These are phyloP conservation scores for Camellia japonica DNA, from an alignment of 148 eudicot species.

Conservation along the genomic window DNA sequence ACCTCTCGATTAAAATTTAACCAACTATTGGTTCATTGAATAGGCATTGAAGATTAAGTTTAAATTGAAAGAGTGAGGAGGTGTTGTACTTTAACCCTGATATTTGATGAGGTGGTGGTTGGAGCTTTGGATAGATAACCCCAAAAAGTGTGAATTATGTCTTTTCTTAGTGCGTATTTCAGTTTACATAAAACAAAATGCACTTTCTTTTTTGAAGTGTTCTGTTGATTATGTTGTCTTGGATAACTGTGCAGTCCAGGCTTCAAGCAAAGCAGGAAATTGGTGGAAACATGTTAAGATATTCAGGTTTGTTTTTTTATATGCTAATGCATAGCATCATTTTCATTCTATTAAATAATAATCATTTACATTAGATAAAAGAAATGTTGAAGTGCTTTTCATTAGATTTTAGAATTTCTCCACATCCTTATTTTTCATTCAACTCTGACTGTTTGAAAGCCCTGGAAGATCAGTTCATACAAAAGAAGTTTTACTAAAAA, in stretches of 20 bases:
- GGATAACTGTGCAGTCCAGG: conserved; percentile 61
- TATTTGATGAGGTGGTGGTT: not conserved
- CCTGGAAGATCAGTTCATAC: too few species aligned
- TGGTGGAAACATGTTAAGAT: conserved; percentile 62
- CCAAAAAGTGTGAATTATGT: not conserved
- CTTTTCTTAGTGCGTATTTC: not conserved
- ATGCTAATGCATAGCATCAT: not conserved
- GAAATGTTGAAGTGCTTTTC: too few species aligned
- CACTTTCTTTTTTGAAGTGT: not conserved
- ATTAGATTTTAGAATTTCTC: too few species aligned
- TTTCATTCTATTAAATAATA: not conserved
- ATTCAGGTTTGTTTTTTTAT: conserved; percentile 55
- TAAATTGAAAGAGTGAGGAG: not conserved
- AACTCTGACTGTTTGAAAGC: too few species aligned
- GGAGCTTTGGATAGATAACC: not conserved
- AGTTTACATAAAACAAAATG: not conserved
- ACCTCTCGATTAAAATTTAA: not conserved
- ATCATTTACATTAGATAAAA: not conserved
- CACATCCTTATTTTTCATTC: too few species aligned
- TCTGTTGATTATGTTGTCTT: conserved; percentile 3
- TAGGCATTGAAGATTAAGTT: not conserved
- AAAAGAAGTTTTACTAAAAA: too few species aligned
- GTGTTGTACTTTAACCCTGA: not conserved
- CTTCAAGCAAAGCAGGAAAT: conserved; percentile 97
- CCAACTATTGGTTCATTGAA: not conserved